Conservation (phyloP, 192 early-diverging fungal species). For the Entomortierella chlamydospora region DNA sequence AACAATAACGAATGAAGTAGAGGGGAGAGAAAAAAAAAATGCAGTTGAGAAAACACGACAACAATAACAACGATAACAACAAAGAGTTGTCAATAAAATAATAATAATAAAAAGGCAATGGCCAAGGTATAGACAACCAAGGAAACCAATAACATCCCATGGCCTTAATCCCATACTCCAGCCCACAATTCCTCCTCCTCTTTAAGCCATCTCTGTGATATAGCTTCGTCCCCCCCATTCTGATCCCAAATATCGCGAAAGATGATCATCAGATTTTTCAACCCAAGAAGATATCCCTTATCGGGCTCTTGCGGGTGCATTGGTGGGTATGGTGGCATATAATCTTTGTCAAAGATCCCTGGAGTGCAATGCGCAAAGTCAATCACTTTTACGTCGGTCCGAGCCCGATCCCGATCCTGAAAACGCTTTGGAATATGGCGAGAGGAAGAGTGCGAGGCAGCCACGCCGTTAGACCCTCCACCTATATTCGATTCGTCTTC, state of each 20-base stretch:
- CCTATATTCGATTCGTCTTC: not conserved
- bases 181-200: constrained; percentile 42
- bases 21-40: not conserved
- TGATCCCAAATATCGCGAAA: constrained; percentile 76
- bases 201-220: constrained; percentile 25
- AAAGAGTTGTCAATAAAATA: not conserved
- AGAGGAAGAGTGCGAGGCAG: too few relatives aligned
- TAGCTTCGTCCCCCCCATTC: constrained; percentile 41
- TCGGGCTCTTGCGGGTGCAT: constrained; percentile 73
- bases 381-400: constrained; percentile 91
- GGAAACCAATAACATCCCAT: not conserved
- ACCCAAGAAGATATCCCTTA: constrained; percentile 82
- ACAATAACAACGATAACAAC: constrained; percentile 3
- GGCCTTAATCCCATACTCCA: constrained; percentile 41
- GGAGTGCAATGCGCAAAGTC: constrained; percentile 96
- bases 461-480: too few relatives aligned
- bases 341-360: constrained; percentile 50
- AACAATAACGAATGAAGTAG: not conserved
- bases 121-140: not conserved
- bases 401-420: constrained; percentile 28
- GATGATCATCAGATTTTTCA: constrained; percentile 73
- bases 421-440: not conserved
- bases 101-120: constrained; percentile 4
- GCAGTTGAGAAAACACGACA: not conserved
- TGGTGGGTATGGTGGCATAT: constrained; percentile 58